Conservation (phyloP, 2,329 filamentous ascomycete species). For the Podosphaera leucotricha region DNA sequence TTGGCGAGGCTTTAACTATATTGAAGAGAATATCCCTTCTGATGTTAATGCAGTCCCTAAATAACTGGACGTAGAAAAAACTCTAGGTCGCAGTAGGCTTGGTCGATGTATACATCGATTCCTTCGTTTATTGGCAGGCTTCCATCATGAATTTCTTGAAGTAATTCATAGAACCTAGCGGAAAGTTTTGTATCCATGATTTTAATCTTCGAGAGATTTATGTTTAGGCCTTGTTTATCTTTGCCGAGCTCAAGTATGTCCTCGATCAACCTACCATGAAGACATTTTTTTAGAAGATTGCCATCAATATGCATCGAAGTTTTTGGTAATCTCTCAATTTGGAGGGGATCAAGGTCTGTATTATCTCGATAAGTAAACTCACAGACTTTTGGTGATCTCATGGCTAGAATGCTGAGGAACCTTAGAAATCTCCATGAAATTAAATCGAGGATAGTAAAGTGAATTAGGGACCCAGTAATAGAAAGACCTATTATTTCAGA, state of each 20-base stretch:
- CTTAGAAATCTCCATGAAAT: conserved; percentile 44
- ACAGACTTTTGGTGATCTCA: conserved; percentile 23
- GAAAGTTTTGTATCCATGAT: conserved; percentile 4
- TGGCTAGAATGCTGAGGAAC: conserved; percentile 47
- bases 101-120: conserved; percentile 19
- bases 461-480: conserved; percentile 44
- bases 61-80: conserved; percentile 26
- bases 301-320: conserved; percentile 41
- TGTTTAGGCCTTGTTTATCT: not conserved
- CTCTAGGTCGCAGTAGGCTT: conserved; percentile 30
- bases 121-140: conserved; percentile 13
- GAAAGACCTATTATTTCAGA: conserved; percentile 36
- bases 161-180: conserved; percentile 22
- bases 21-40: not conserved
- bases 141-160: conserved; percentile 26
- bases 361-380: conserved; percentile 21
- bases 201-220: not conserved
- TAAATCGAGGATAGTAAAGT: conserved; percentile 41
- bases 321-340: conserved; percentile 21
- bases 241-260: conserved; percentile 15
- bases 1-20: too few relatives aligned
- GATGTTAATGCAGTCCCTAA: not conserved
- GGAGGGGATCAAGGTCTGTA: conserved; percentile 8
- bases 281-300: conserved; percentile 33
- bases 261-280: conserved; percentile 24